A percentile compares a stretch with the other conserved stretches of the same genome.
These are phyloP conservation scores for Diplodia corticola DNA, from an alignment of 2,329 filamentous ascomycete genomes.

Conservation along the genomic window DNA sequence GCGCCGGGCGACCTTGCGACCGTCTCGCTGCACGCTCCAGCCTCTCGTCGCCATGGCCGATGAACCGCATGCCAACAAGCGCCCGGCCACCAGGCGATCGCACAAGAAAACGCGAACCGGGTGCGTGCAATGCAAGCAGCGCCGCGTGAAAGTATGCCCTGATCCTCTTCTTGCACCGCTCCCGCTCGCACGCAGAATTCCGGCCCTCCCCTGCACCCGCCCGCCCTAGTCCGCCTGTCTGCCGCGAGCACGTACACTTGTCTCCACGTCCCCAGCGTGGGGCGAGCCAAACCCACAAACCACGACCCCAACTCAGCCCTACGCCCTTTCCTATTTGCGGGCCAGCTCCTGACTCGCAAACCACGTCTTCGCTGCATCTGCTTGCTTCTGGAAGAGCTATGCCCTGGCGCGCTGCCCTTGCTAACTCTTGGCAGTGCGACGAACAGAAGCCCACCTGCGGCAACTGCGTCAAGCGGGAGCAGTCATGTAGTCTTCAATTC, in stretches of 20 bases:
- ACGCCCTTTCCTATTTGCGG: neutral
- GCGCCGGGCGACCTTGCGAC: neutral
- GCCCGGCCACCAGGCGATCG: conserved; percentile 11
- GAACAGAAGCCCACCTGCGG: conserved; percentile 35
- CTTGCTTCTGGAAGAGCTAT: no score
- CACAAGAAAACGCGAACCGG: conserved; percentile 24
- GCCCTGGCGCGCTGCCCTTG: no score
- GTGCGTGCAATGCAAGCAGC: conserved; percentile 22
- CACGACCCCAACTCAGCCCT: neutral
- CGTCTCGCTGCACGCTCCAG: conserved; percentile 6
- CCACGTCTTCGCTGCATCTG: no score
- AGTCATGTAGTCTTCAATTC: conserved; percentile 32
- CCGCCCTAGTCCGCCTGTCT: neutral
- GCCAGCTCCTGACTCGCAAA: no score
- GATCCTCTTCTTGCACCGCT: neutral
- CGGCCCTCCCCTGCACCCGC: neutral
- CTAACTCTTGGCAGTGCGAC: conserved; percentile 29
- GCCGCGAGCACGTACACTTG: neutral
- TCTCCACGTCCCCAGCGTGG: neutral
- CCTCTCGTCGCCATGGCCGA: conserved; percentile 11
- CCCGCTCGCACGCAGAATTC: neutral
- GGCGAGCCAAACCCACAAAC: neutral
- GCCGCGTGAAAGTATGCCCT: conserved; percentile 20
- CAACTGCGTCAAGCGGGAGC: conserved; percentile 35
- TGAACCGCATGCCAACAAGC: conserved; percentile 11